A percentile compares a stretch with the other conserved stretches of the same genome.
Evolutionary conservation across 805 yeast genomes (phyloP).

Genomic region (Metschnikowia vanudenii): DNA sequence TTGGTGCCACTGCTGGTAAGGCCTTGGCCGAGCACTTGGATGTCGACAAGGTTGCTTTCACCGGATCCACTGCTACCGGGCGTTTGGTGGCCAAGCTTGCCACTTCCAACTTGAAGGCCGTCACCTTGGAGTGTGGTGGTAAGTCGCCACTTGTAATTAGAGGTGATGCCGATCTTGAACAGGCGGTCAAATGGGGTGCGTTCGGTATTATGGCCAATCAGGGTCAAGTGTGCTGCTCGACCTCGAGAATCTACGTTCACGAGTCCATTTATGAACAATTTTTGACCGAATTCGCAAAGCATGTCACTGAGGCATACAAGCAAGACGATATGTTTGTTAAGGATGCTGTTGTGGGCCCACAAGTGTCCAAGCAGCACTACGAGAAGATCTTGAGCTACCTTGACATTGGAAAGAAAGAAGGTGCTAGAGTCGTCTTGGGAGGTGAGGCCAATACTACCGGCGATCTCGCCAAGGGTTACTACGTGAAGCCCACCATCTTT

Average conservation of each 20-base stretch:
- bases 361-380: slow-evolving; percentile 54
- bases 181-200: slow-evolving; percentile 68
- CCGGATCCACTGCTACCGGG: slow-evolving; percentile 70
- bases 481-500: slow-evolving; percentile 73
- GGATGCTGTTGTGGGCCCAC: slow-evolving; percentile 57
- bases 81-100: slow-evolving; percentile 62
- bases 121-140: slow-evolving; percentile 72
- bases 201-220: slow-evolving; percentile 62
- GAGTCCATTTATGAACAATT: slow-evolving; percentile 56
- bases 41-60: slow-evolving; percentile 59
- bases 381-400: slow-evolving; percentile 49
- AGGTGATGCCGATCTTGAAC: slow-evolving; percentile 61
- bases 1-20: slow-evolving; percentile 68
- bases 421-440: slow-evolving; percentile 42
- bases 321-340: slow-evolving; percentile 56
- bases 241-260: slow-evolving; percentile 60
- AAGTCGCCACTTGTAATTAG: slow-evolving; percentile 65
- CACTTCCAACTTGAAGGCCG: slow-evolving; percentile 57
- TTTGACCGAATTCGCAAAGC: slow-evolving; percentile 41
- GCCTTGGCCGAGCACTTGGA: slow-evolving; percentile 60
- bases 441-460: slow-evolving; percentile 42
- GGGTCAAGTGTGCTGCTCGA: slow-evolving; percentile 70
- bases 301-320: slow-evolving; percentile 48
- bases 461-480: slow-evolving; percentile 53
- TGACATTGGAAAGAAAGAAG: slow-evolving; percentile 45